A percentile compares a stretch with the other conserved stretches of the same genome.
Evolutionary conservation across 495 filamentous ascomycete genomes (phyloP).

Genomic region (Penicilliopsis zonata): DNA sequence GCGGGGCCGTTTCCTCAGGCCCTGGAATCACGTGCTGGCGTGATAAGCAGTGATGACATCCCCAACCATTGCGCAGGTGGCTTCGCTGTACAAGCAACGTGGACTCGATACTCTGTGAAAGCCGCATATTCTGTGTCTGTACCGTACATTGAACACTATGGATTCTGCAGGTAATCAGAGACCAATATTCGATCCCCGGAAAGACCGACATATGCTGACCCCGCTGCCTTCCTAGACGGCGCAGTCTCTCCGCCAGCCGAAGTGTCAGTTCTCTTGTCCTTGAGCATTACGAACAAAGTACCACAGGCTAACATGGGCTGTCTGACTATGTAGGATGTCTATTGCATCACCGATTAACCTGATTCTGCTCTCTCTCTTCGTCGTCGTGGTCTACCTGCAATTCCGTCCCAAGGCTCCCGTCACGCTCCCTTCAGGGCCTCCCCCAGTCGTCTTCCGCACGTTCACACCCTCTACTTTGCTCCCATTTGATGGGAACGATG

Average conservation of each 20-base stretch:
- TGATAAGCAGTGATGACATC: too few relatives aligned
- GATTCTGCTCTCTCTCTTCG: constrained; percentile 55
- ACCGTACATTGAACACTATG: constrained; percentile 3
- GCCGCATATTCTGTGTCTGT: too few relatives aligned
- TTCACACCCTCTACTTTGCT: constrained; percentile 80
- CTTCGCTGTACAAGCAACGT: too few relatives aligned
- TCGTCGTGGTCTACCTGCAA: constrained; percentile 57
- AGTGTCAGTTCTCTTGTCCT: constrained; percentile 14
- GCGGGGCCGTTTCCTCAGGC: too few relatives aligned
- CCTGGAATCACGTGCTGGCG: too few relatives aligned
- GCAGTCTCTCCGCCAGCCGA: constrained; percentile 14
- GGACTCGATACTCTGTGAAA: too few relatives aligned
- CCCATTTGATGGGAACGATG: constrained; percentile 73
- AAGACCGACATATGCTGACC: too few relatives aligned
- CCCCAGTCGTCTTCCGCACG: constrained; percentile 74
- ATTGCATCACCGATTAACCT: constrained; percentile 71
- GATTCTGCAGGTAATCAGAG: constrained; percentile 8
- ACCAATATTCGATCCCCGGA: too few relatives aligned
- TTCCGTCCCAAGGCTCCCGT: constrained; percentile 48
- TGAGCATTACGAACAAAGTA: constrained; percentile 7
- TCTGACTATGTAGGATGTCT: constrained; percentile 30
- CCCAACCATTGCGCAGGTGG: too few relatives aligned
- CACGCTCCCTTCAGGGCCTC: constrained; percentile 53
- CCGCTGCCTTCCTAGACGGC: constrained; percentile 4
- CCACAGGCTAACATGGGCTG: background rate